These are phyloP conservation scores for Cercophora sp. DNA, from an alignment of 495 filamentous ascomycete species.

Conservation along the genomic window DNA sequence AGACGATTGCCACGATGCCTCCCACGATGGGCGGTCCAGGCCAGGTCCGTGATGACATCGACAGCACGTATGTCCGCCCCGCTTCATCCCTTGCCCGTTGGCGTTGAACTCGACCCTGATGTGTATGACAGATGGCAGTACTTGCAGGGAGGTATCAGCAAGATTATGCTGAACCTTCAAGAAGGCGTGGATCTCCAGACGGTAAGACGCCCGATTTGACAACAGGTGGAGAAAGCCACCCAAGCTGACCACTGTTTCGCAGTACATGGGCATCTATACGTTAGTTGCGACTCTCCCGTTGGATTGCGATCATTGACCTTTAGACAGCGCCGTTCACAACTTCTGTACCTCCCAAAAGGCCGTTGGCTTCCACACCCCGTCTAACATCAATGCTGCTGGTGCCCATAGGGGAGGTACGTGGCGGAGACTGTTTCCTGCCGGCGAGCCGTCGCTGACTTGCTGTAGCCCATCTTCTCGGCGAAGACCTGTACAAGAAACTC, in stretches of 20 bases:
- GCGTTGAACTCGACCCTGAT: slow-evolving; percentile 25
- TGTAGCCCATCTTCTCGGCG: slow-evolving; percentile 90
- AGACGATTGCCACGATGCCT: too few relatives aligned
- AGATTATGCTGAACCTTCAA: slow-evolving; percentile 88
- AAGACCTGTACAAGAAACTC: slow-evolving; percentile 91
- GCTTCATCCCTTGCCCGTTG: background rate
- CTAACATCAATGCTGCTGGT: slow-evolving; percentile 36
- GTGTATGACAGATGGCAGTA: slow-evolving; percentile 73
- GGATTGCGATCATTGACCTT: slow-evolving; percentile 24
- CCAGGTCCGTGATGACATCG: slow-evolving; percentile 76
- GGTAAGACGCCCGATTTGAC: too few relatives aligned
- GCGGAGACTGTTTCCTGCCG: too few relatives aligned
- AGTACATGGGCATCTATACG: slow-evolving; percentile 98
- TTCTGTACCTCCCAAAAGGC: slow-evolving; percentile 99
- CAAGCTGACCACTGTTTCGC: slow-evolving; percentile 12
- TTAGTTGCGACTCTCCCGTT: slow-evolving; percentile 36
- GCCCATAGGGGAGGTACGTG: slow-evolving; percentile 78
- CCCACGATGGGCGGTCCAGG: too few relatives aligned
- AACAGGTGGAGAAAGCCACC: background rate
- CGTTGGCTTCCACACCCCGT: slow-evolving; percentile 38
- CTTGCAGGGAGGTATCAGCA: slow-evolving; percentile 78
- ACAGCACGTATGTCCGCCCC: slow-evolving; percentile 64
- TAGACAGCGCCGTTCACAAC: slow-evolving; percentile 82
- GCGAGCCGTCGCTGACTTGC: too few relatives aligned
- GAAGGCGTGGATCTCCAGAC: slow-evolving; percentile 89